Conservation (phyloP, 495 filamentous ascomycete genomes). For the Massariosphaeria phaeospora region DNA sequence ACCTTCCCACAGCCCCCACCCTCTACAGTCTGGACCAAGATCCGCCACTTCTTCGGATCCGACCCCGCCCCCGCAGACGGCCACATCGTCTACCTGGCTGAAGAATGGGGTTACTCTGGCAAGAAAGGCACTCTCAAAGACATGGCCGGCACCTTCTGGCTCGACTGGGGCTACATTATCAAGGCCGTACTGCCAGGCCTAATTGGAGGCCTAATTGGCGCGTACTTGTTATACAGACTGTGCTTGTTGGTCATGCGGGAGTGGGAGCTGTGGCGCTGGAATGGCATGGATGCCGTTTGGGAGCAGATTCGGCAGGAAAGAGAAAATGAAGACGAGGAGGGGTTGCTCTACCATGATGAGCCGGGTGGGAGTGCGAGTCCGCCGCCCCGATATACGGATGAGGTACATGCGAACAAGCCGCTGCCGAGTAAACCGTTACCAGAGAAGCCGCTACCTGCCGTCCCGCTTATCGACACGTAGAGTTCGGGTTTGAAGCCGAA, state of each 20-base stretch:
- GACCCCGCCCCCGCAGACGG: constrained; percentile 1
- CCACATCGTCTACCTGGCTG: constrained; percentile 13
- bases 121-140: constrained; percentile 15
- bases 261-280: constrained; percentile 5
- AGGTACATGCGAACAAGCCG: constrained; percentile 10
- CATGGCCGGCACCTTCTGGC: not conserved
- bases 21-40: not conserved
- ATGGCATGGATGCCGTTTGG: constrained; percentile 24
- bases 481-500: not conserved
- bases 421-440: constrained; percentile 22
- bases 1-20: not conserved
- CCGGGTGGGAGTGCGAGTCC: not conserved
- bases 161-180: constrained; percentile 10
- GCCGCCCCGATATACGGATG: constrained; percentile 13
- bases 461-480: constrained; percentile 17
- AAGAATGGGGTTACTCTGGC: constrained; percentile 14
- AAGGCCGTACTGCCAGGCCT: not conserved
- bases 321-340: constrained; percentile 10
- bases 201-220: constrained; percentile 3
- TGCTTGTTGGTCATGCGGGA: not conserved
- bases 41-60: constrained; percentile 8
- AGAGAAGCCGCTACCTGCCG: constrained; percentile 16
- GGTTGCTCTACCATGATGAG: constrained; percentile 2
- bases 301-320: constrained; percentile 4
- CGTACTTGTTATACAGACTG: constrained; percentile 6